Evolutionary conservation across 1,284 basidiomycete species (phyloP), one percentile per base, ranked within the genome.

Genomic region (Takashimella koratensis): DNA sequence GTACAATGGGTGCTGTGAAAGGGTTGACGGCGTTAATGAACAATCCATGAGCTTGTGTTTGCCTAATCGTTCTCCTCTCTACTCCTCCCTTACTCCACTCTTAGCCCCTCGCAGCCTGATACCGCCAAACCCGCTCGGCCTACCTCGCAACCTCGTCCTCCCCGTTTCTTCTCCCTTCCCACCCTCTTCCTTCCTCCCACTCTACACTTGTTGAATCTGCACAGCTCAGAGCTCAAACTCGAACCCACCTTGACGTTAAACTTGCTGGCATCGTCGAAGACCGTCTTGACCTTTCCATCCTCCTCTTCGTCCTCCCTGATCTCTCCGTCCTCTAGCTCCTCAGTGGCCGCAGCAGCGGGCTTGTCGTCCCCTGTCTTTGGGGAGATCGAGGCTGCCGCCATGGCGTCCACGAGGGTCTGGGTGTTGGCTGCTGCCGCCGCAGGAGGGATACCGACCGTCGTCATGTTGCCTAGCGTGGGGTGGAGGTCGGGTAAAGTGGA

Each of bases 171-270:
- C n/a, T n/a, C n/a, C n/a, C n/a, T n/a, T n/a, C n/a, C n/a, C n/a
- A n/a, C n/a, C n/a, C n/a, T n/a, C n/a, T n/a, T n/a, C n/a, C n/a
- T n/a, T n/a, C n/a, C n/a, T n/a, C n/a, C n/a, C n/a, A n/a, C n/a
- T n/a, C n/a, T n/a, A n/a, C n/a, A n/a, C n/a, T n/a, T n/a, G n/a
- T n/a, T n/a, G n/a, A n/a, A n/a, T n/a, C n/a, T n/a, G n/a, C n/a
- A n/a, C n/a, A n/a, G n/a, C n/a, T n/a, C n/a, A n/a, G n/a, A n/a
- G n/a, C n/a, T n/a, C n/a, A n/a, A n/a, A n/a, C n/a, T n/a, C n/a
- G n/a, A n/a, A 70, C 79, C 51, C 60, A 89, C 89, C 81, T 93
- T 94, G 78, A 92, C 88, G 68, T 94, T 94, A 79, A 94, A 95
- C 65, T 87, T 87, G 64, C 81, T 85, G 20, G 88, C 86, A 76